A percentile compares a stretch with the other conserved stretches of the same genome.
phyloP scores from a whole-genome alignment of 768 basidiomycete genomes.

The Calocera viscosa region DNA sequence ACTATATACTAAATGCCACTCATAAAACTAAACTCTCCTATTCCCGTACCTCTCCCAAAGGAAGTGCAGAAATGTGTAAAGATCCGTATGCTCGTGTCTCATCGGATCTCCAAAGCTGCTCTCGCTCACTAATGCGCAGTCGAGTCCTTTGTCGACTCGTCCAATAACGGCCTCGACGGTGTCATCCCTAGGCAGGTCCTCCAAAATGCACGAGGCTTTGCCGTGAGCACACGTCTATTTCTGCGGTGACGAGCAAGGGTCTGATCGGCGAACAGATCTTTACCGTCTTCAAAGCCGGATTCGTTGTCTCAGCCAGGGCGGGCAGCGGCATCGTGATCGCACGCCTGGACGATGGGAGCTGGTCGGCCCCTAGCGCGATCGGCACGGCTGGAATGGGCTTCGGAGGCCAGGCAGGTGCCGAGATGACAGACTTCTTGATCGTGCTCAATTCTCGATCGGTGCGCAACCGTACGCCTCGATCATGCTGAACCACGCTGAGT shows the following conservation, averaged over 20 bases:
- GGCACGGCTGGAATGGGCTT: constrained; percentile 84
- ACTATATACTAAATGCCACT: neutral
- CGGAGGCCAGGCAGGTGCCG: constrained; percentile 54
- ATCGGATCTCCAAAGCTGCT: constrained; percentile 10
- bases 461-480: constrained; percentile 9
- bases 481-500: neutral
- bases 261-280: constrained; percentile 42
- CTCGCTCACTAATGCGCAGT: constrained; percentile 35
- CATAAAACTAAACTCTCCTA: constrained; percentile 9
- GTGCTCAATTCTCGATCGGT: constrained; percentile 76
- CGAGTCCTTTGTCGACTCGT: constrained; percentile 67
- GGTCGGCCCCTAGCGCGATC: constrained; percentile 92
- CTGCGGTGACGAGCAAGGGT: constrained; percentile 20
- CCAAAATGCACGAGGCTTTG: constrained; percentile 58
- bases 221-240: constrained; percentile 24
- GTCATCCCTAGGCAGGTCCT: constrained; percentile 47
- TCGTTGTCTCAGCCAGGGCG: constrained; percentile 61
- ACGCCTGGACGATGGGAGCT: constrained; percentile 71
- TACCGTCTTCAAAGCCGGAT: constrained; percentile 63
- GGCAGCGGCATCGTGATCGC: constrained; percentile 86
- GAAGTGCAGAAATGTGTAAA: constrained; percentile 81
- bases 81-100: constrained; percentile 47
- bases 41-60: constrained; percentile 47
- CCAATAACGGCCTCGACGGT: constrained; percentile 76
- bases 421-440: constrained; percentile 83